These are phyloP conservation scores for Hypoxylon sp. DNA, from an alignment of 2,329 filamentous ascomycete genomes.

Conservation along the genomic window DNA sequence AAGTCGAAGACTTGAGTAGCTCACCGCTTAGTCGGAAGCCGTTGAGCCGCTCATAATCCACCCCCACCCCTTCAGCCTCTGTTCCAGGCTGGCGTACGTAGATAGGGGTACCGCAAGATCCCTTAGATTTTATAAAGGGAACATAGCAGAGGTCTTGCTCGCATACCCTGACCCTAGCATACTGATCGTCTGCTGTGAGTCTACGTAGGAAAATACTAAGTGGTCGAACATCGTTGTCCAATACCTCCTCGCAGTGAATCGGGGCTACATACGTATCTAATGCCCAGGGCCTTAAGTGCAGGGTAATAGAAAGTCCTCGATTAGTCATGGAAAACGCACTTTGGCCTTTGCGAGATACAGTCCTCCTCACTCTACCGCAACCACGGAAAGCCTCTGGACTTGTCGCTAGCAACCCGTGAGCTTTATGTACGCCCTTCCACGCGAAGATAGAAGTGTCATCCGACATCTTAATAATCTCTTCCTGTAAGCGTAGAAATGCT, in stretches of 20 bases:
- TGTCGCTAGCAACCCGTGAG: not conserved
- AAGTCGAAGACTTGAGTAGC: not conserved
- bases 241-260: not conserved
- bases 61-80: not conserved
- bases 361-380: not conserved
- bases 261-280: conserved; percentile 14
- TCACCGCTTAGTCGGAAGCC: conserved; percentile 2
- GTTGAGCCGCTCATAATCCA: not conserved
- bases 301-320: conserved; percentile 3
- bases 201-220: conserved; percentile 2
- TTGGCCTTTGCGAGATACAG: not conserved
- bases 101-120: not conserved
- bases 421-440: not conserved
- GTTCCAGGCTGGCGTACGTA: not conserved
- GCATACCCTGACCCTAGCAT: not conserved
- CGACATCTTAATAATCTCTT: conserved; percentile 17
- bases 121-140: not conserved
- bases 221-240: no score
- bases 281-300: not conserved
- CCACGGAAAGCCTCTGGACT: conserved; percentile 6
- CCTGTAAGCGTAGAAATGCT: conserved; percentile 22
- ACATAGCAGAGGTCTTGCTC: not conserved
- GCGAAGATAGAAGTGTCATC: conserved; percentile 25
- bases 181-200: conserved; percentile 5
- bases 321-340: conserved; percentile 12